Percentiles rank a stretch among this genome's conserved stretches.
Conservation (phyloP, 1,284 basidiomycete species). For the Apiotrichum sp. region DNA sequence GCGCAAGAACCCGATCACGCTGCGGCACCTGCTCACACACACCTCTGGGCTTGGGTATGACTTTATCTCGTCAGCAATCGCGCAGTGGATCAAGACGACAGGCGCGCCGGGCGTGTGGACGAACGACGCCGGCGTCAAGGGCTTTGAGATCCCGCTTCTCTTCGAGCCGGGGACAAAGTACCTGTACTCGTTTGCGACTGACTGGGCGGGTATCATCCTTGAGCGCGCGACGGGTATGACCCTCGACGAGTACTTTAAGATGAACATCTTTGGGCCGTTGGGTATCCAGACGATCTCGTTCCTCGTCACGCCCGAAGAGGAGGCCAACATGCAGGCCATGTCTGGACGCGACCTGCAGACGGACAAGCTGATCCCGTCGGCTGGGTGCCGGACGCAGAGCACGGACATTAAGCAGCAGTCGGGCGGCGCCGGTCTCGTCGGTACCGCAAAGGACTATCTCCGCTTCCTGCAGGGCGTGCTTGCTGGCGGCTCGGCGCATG, state of each 20-base stretch:
- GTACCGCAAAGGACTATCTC: conserved; percentile 35
- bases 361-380: background rate
- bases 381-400: background rate
- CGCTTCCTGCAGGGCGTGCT: conserved; percentile 28
- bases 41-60: conserved; percentile 17
- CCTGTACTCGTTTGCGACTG: conserved; percentile 9
- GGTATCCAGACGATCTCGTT: conserved; percentile 30
- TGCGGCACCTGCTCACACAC: conserved; percentile 36
- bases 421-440: conserved; percentile 39
- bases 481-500: conserved; percentile 1
- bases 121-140: conserved; percentile 10
- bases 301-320: conserved; percentile 21
- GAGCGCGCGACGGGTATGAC: conserved; percentile 8
- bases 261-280: conserved; percentile 34
- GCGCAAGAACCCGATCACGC: conserved; percentile 28
- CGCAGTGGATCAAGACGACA: conserved; percentile 7
- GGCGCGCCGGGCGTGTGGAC: conserved; percentile 19
- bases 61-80: background rate
- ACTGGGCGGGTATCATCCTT: conserved; percentile 20
- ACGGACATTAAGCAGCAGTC: conserved; percentile 4
- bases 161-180: conserved; percentile 21
- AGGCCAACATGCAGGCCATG: conserved; percentile 10
- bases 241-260: conserved; percentile 19
- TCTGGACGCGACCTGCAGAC: conserved; percentile 4
- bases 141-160: conserved; percentile 18